Conservation (phyloP, 2,329 filamentous ascomycete genomes). For the Fusarium armeniacum region DNA sequence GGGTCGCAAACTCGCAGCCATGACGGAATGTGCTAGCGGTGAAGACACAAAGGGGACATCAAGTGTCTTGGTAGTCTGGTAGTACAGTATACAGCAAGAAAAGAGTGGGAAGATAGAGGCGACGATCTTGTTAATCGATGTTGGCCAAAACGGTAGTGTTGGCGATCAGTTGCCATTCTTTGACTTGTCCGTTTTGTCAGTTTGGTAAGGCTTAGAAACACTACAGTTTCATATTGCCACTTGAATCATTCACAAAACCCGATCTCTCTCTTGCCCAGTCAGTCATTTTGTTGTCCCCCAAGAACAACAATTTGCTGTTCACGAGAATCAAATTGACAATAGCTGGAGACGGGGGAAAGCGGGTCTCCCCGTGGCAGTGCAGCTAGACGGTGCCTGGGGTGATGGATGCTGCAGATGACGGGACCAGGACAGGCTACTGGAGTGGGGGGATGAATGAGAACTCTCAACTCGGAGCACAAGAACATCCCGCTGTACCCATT, state of each 20-base stretch:
- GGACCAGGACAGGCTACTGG: slow-evolving; percentile 3
- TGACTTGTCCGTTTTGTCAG: slow-evolving; percentile 7
- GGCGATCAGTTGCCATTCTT: slow-evolving; percentile 34
- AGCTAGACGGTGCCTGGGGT: slow-evolving; percentile 35
- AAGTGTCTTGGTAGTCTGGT: slow-evolving; percentile 28
- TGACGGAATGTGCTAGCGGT: slow-evolving; percentile 38
- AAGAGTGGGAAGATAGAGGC: slow-evolving; percentile 22
- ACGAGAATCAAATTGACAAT: slow-evolving; percentile 26
- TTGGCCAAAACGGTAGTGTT: slow-evolving; percentile 27
- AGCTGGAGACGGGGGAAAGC: slow-evolving; percentile 20
- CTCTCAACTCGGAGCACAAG: slow-evolving; percentile 1
- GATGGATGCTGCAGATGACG: slow-evolving; percentile 29
- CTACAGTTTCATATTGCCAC: slow-evolving; percentile 5
- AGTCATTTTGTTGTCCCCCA: not conserved
- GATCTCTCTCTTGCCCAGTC: not conserved
- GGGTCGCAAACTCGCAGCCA: slow-evolving; percentile 30
- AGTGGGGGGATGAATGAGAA: slow-evolving; percentile 4
- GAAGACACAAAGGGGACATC: slow-evolving; percentile 24
- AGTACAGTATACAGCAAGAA: slow-evolving; percentile 5
- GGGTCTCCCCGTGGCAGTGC: slow-evolving; percentile 43
- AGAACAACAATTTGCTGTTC: not conserved
- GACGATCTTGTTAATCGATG: slow-evolving; percentile 37
- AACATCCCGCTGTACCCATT: slow-evolving; percentile 1
- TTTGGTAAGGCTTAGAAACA: slow-evolving; percentile 18
- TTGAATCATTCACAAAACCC: not conserved